Evolutionary conservation across 305 asterid species (phyloP).

Genomic region (Fraxinus velutina): DNA sequence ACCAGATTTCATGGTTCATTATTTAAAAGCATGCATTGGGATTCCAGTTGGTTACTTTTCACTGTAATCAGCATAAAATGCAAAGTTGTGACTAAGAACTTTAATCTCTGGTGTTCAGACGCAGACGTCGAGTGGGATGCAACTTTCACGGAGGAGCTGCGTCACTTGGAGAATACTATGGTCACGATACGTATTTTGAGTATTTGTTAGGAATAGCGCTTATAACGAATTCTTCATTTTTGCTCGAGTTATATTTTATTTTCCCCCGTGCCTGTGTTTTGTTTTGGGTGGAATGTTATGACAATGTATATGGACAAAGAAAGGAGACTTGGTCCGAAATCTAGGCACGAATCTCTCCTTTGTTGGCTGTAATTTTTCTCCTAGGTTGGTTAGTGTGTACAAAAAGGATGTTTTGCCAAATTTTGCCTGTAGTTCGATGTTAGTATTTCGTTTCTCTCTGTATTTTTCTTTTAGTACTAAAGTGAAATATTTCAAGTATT

Average conservation of each 20-base stretch:
- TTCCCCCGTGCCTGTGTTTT: slow-evolving; percentile 3
- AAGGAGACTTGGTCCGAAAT: background rate
- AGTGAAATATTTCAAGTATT: background rate
- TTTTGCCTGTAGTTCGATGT: background rate
- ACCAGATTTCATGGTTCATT: background rate
- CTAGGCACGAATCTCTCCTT: slow-evolving; percentile 29
- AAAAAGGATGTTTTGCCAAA: background rate
- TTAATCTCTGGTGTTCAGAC: background rate
- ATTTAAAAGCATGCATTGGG: background rate
- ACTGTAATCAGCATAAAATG: background rate
- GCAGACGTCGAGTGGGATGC: background rate
- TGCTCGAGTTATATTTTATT: background rate
- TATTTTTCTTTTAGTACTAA: background rate
- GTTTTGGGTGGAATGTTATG: slow-evolving; percentile 7
- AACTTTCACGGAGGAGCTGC: background rate
- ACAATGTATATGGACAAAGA: slow-evolving; percentile 18
- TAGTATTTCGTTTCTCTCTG: no score
- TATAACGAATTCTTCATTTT: background rate
- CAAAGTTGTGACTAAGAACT: background rate
- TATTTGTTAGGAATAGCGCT: background rate
- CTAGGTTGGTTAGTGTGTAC: background rate
- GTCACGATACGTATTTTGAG: background rate
- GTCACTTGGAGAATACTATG: background rate
- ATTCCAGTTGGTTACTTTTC: background rate
- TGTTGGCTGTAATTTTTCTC: background rate